Evolutionary conservation across 2,329 filamentous ascomycete species (phyloP).

Genomic region (Lizonia empirigonia): DNA sequence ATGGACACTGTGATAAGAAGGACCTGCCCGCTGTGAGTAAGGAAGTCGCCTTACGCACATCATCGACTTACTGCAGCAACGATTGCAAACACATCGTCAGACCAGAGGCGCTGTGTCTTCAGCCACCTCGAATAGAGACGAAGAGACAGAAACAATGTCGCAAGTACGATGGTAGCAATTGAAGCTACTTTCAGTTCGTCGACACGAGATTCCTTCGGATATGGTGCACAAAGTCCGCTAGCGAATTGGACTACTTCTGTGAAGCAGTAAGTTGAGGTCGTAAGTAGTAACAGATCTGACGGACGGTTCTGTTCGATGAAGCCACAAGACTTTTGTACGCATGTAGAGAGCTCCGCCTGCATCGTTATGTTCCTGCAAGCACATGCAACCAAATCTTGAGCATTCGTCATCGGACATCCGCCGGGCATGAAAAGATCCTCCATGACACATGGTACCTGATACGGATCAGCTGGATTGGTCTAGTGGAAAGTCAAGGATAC

Average conservation of each 20-base stretch:
- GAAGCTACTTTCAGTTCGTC: conserved; percentile 15
- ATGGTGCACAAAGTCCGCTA: conserved; percentile 16
- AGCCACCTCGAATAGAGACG: conserved; percentile 24
- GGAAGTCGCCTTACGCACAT: background rate
- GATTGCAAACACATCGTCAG: conserved; percentile 22
- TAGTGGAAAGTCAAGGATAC: background rate
- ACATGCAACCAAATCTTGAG: conserved; percentile 14
- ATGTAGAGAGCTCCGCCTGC: conserved; percentile 14
- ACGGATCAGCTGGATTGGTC: background rate
- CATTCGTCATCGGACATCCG: conserved; percentile 18
- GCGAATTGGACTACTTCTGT: conserved; percentile 15
- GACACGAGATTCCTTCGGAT: conserved; percentile 18
- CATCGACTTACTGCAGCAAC: conserved; percentile 16
- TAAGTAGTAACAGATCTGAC: background rate
- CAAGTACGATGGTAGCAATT: conserved; percentile 16
- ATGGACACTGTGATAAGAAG: conserved; percentile 17
- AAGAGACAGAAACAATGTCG: conserved; percentile 12
- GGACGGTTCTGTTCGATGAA: conserved; percentile 13
- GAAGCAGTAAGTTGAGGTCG: background rate
- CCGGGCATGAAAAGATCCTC: conserved; percentile 15
- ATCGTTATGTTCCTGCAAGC: conserved; percentile 16
- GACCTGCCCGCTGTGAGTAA: conserved; percentile 1
- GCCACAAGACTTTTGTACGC: conserved; percentile 16
- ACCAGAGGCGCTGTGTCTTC: conserved; percentile 16
- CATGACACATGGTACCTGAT: conserved; percentile 18